Evolutionary conservation across 495 filamentous ascomycete species (phyloP).

Genomic region (Tuber brumale): DNA sequence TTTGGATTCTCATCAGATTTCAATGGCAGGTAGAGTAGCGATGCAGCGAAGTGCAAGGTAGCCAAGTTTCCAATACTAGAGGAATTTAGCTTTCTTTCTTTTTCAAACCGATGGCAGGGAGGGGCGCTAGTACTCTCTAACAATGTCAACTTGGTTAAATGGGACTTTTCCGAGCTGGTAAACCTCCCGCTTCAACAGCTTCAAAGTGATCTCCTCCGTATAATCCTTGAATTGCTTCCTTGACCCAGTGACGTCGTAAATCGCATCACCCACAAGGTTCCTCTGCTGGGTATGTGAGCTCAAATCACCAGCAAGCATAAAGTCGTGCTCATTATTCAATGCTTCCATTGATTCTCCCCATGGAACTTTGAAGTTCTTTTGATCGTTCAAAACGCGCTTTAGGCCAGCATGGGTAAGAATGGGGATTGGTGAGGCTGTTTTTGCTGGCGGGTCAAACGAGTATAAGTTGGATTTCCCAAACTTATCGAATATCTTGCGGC

Average conservation of each 20-base stretch:
- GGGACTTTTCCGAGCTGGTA: conserved; percentile 48
- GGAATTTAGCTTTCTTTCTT: not conserved
- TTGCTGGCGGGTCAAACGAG: conserved; percentile 48
- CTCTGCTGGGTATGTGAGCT: conserved; percentile 48
- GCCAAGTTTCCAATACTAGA: conserved; percentile 53
- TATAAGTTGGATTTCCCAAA: conserved; percentile 50
- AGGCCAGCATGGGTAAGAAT: conserved; percentile 51
- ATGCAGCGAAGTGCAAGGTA: conserved; percentile 55
- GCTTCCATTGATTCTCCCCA: conserved; percentile 53
- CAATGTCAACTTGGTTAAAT: conserved; percentile 57
- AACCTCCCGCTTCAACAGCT: conserved; percentile 49
- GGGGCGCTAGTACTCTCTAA: conserved; percentile 46
- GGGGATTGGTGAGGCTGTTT: conserved; percentile 42
- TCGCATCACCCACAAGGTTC: conserved; percentile 47
- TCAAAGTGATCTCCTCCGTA: conserved; percentile 51
- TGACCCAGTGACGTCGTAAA: conserved; percentile 50
- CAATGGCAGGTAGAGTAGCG: conserved; percentile 58
- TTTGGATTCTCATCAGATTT: conserved; percentile 56
- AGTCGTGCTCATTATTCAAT: conserved; percentile 45
- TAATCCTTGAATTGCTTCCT: conserved; percentile 49
- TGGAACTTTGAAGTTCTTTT: conserved; percentile 52
- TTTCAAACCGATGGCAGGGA: not conserved
- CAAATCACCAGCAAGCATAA: conserved; percentile 53
- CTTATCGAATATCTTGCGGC: conserved; percentile 48
- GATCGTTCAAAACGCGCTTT: conserved; percentile 48